These are phyloP conservation scores for Fusarium sp. DNA, from an alignment of 2,329 filamentous ascomycete species.

Conservation along the genomic window DNA sequence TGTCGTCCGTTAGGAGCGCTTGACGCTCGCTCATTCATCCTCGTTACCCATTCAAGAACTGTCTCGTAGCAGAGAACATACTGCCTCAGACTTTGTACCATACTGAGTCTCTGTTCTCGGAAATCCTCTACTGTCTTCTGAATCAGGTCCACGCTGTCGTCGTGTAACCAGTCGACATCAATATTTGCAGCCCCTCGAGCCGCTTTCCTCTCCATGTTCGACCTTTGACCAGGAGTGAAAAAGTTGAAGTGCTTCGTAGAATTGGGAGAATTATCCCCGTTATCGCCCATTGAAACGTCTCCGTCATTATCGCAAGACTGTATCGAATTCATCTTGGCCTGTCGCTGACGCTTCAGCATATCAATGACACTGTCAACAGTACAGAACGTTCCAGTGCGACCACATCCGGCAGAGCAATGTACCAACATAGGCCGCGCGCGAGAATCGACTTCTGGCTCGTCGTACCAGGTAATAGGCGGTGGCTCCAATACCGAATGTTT, in stretches of 20 bases:
- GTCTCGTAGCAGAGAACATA: slow-evolving; percentile 98
- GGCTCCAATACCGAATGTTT: slow-evolving; percentile 49
- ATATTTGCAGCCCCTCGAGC: slow-evolving; percentile 36
- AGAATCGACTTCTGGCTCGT: slow-evolving; percentile 70
- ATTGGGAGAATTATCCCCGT: slow-evolving; percentile 49
- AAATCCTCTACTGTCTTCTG: slow-evolving; percentile 93
- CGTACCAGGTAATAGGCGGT: slow-evolving; percentile 61
- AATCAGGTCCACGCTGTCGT: slow-evolving; percentile 82
- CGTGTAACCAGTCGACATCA: slow-evolving; percentile 75
- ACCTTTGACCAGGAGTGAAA: slow-evolving; percentile 30
- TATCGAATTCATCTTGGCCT: slow-evolving; percentile 50
- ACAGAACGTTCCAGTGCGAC: slow-evolving; percentile 95
- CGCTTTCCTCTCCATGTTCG: slow-evolving; percentile 32
- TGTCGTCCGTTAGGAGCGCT: slow-evolving; percentile 39
- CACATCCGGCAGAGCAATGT: slow-evolving; percentile 96
- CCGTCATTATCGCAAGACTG: slow-evolving; percentile 54
- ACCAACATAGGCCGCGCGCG: slow-evolving; percentile 81
- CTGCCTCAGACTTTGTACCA: slow-evolving; percentile 95
- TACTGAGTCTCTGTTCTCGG: slow-evolving; percentile 86
- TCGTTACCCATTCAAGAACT: slow-evolving; percentile 84
- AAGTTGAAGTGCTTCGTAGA: slow-evolving; percentile 46
- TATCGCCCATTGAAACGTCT: slow-evolving; percentile 61
- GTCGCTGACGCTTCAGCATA: slow-evolving; percentile 90
- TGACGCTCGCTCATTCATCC: slow-evolving; percentile 57
- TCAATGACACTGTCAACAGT: slow-evolving; percentile 96